These are phyloP conservation scores for Penicillium tannophilum DNA, from an alignment of 495 filamentous ascomycete genomes.

Conservation along the genomic window DNA sequence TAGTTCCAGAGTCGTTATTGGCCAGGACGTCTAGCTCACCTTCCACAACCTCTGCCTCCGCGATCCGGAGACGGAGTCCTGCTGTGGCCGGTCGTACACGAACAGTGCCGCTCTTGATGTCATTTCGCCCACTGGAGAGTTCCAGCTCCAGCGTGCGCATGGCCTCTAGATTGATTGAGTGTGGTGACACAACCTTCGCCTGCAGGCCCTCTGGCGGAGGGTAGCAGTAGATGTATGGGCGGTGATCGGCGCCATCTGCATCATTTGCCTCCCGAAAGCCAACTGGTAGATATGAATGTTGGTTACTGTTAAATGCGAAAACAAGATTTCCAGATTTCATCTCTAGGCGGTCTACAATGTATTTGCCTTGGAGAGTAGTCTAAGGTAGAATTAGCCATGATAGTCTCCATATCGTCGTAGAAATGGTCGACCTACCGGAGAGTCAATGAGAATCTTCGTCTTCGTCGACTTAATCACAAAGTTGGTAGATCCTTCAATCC, in stretches of 20 bases:
- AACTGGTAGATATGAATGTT: conserved; percentile 36
- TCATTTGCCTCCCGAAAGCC: conserved; percentile 46
- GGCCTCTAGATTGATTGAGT: conserved; percentile 69
- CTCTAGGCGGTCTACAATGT: conserved; percentile 72
- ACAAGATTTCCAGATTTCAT: conserved; percentile 68
- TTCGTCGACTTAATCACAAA: conserved; percentile 41
- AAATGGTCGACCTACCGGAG: conserved; percentile 27
- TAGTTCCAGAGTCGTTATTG: conserved; percentile 64
- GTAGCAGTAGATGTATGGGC: conserved; percentile 54
- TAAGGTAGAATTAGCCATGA: conserved; percentile 35
- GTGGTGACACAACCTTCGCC: conserved; percentile 48
- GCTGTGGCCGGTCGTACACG: conserved; percentile 81
- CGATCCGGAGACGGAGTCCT: conserved; percentile 79
- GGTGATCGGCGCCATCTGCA: conserved; percentile 36
- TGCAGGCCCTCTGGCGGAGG: conserved; percentile 50
- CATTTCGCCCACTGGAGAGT: conserved; percentile 75
- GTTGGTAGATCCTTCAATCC: conserved; percentile 40
- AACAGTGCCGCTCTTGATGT: conserved; percentile 67
- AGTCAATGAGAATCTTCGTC: conserved; percentile 44
- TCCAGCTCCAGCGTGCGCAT: conserved; percentile 75
- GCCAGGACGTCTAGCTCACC: conserved; percentile 55
- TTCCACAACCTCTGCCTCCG: conserved; percentile 62
- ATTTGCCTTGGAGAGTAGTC: conserved; percentile 72
- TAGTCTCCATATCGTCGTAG: not conserved
- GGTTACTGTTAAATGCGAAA: conserved; percentile 49